Evolutionary conservation across 331 rosid species (phyloP).

Genomic region (Stylosanthes scabra): DNA sequence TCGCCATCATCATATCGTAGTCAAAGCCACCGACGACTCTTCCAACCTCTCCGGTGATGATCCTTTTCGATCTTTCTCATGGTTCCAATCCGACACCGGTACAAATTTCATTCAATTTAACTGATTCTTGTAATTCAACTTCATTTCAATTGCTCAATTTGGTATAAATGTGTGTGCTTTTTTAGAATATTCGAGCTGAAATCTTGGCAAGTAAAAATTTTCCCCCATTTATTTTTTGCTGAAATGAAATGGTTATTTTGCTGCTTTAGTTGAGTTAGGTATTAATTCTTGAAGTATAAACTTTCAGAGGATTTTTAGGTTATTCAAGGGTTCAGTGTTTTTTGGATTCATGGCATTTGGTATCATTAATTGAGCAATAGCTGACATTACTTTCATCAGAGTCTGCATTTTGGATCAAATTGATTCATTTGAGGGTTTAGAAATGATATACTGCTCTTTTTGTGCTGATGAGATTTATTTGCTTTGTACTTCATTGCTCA

Average conservation of each 20-base stretch:
- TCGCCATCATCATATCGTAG: slow-evolving; percentile 42
- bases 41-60: slow-evolving; percentile 53
- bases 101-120: neutral
- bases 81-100: slow-evolving; percentile 73
- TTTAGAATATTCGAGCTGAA: neutral
- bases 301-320: too few species aligned
- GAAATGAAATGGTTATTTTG: neutral
- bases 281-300: neutral
- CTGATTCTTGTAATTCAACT: neutral
- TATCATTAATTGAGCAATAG: neutral
- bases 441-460: neutral
- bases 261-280: neutral
- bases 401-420: slow-evolving; percentile 3
- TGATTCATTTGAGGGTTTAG: too few species aligned
- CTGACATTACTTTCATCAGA: neutral
- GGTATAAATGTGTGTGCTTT: neutral
- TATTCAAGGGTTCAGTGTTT: neutral
- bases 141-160: neutral
- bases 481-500: neutral
- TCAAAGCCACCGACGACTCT: slow-evolving; percentile 52
- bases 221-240: neutral
- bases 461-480: neutral
- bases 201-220: neutral
- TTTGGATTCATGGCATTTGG: neutral
- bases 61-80: slow-evolving; percentile 67